phyloP scores from a whole-genome alignment of 2,329 filamentous ascomycete species.

The Escovopsis sp. region DNA sequence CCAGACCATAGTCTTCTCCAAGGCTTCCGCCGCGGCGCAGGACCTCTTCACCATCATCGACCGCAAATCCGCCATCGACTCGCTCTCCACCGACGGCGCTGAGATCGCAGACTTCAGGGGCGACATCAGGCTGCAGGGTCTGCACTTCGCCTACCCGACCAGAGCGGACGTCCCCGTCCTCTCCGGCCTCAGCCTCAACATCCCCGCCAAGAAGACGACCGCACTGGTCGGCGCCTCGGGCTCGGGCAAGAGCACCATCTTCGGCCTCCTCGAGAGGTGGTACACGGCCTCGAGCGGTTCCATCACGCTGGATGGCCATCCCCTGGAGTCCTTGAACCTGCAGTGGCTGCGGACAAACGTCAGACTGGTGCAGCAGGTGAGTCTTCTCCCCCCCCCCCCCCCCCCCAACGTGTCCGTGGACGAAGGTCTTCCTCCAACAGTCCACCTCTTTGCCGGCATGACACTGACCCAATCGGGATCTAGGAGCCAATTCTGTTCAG shows the following conservation, averaged over 20 bases:
- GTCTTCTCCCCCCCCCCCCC: too few species aligned
- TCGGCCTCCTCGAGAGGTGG: slow-evolving; percentile 43
- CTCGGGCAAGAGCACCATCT: slow-evolving; percentile 42
- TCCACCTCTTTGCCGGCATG: slow-evolving; percentile 1
- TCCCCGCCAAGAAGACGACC: slow-evolving; percentile 31
- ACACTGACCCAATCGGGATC: too few species aligned
- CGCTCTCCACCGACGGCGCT: slow-evolving; percentile 22
- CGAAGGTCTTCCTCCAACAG: too few species aligned
- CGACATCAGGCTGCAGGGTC: slow-evolving; percentile 30
- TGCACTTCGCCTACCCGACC: slow-evolving; percentile 42
- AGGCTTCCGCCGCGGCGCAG: slow-evolving; percentile 29
- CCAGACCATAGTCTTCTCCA: slow-evolving; percentile 28
- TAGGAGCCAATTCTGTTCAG: slow-evolving; percentile 40
- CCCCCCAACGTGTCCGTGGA: too few species aligned
- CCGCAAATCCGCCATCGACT: slow-evolving; percentile 26
- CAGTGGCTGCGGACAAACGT: slow-evolving; percentile 38
- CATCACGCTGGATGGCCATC: slow-evolving; percentile 28
- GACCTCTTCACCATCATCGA: slow-evolving; percentile 34
- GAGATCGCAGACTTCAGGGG: slow-evolving; percentile 18
- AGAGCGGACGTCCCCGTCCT: slow-evolving; percentile 34
- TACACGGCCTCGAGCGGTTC: slow-evolving; percentile 33
- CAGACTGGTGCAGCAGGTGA: slow-evolving; percentile 31
- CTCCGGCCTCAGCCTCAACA: slow-evolving; percentile 23
- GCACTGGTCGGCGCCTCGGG: slow-evolving; percentile 44
- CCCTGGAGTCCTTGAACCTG: slow-evolving; percentile 28